These are phyloP conservation scores for Solanum okadae DNA, from an alignment of 257 asterid genomes.

Conservation along the genomic window DNA sequence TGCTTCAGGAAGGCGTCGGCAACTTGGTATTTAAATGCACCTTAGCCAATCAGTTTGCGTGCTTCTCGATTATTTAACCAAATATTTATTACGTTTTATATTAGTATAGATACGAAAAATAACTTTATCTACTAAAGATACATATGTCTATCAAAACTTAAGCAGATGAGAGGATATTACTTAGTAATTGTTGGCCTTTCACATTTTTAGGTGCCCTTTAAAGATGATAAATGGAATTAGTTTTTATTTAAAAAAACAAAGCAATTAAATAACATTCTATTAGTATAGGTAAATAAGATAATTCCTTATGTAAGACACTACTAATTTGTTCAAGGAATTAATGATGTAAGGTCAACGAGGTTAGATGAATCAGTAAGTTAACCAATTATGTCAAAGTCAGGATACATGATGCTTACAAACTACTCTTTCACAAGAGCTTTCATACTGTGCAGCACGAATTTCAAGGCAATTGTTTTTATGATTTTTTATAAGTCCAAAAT, in stretches of 20 bases:
- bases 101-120: no score
- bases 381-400: neutral
- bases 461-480: neutral
- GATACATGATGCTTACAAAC: neutral
- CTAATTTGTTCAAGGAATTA: neutral
- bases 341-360: neutral
- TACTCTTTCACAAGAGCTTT: neutral
- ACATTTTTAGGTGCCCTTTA: neutral
- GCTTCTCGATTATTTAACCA: no score
- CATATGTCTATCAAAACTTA: no score
- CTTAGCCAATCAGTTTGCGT: neutral
- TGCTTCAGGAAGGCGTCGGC: neutral
- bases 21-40: neutral
- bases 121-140: no score
- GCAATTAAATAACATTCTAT: neutral
- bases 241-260: neutral
- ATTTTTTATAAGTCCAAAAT: neutral
- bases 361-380: neutral
- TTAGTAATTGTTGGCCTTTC: neutral
- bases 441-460: neutral
- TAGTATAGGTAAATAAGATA: neutral
- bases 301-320: neutral
- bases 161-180: neutral
- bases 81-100: no score
- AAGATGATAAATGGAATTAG: neutral